Base-by-base conservation (phyloP, 2,329 filamentous ascomycete species). In the Colletotrichum falcatum region DNA sequence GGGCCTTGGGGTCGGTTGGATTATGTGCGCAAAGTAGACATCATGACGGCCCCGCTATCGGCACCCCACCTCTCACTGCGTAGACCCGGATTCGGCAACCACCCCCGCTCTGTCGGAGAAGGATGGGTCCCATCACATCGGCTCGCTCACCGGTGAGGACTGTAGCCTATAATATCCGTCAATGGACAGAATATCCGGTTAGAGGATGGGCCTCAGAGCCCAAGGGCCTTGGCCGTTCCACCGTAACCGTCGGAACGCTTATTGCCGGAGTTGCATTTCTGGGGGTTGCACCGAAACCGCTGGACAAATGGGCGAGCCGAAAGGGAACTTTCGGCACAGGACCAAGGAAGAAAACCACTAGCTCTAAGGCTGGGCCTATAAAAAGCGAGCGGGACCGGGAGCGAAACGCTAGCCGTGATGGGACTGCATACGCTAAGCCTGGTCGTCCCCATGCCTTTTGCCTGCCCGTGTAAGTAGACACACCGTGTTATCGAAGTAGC, bases 61-160 rank as follows among this genome's bases (percentile, higher is more conserved):
- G 59, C 59, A 49, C 30, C 48, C 48, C n/a, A 26, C 44, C 35
- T 23, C 30, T 30, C 44, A 49, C 58, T 5, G 23, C 16, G 20
- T 2, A 61, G 5, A 7, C 20, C 59, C 59, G 59, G 59, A 61
- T 61, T 33, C 59, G 59, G 59, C 33, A 23, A 37, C 20, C 5
- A 33, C 33, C 33, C n/a, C 44, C 59, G 59, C 33, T 60, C 26
- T 23, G 5, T 60, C 33, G 58, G 58, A 37, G 33, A 35, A 44
- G 28, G 14, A 35, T 23, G 44, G 11, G 6, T 49, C 44, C 44
- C 58, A 61, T n/a, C n/a, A 49, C 23, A 35, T 61, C 44, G 59
- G 59, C 44, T 51, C 59, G 16, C 35, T 28, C n/a, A 61, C 30
- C 44, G 33, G 59, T 51, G 59, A 49, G 9, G n/a, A 51, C n/a